Evolutionary conservation across 352 stramenopile genomes (phyloP).

Genomic region (Blastocystis sp.): DNA sequence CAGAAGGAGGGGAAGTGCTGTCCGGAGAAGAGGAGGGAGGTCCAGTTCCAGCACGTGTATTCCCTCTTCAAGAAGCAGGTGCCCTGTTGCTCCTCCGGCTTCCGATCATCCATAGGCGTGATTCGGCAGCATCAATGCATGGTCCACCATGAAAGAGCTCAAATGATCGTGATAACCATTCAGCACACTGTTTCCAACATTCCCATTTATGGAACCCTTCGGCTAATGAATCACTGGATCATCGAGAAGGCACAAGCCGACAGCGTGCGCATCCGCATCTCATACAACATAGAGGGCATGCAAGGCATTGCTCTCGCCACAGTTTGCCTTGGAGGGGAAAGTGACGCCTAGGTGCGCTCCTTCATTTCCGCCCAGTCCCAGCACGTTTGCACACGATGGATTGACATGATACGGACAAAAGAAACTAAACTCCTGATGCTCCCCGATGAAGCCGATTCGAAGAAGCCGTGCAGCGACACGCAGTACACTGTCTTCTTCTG

Average conservation of each 20-base stretch:
- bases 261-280: neutral
- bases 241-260: conserved; percentile 25
- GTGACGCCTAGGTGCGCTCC: neutral
- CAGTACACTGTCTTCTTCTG: neutral
- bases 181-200: conserved; percentile 37
- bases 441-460: neutral
- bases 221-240: conserved; percentile 13
- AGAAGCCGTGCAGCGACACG: neutral
- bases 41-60: conserved; percentile 48
- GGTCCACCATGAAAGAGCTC: neutral
- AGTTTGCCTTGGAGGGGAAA: neutral
- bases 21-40: neutral
- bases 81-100: neutral
- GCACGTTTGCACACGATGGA: conserved; percentile 41
- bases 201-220: conserved; percentile 15
- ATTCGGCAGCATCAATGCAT: conserved; percentile 21
- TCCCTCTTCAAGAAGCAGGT: conserved; percentile 38
- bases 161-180: neutral
- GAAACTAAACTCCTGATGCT: neutral
- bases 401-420: conserved; percentile 15
- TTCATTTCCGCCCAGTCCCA: neutral
- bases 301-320: neutral
- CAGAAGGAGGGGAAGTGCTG: conserved; percentile 34
- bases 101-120: neutral
- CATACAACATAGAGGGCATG: neutral